Evolutionary conservation across 441 rosid genomes (phyloP), one percentile per base, ranked within the genome.

Genomic region (Pelargonium myrrhifolium): DNA sequence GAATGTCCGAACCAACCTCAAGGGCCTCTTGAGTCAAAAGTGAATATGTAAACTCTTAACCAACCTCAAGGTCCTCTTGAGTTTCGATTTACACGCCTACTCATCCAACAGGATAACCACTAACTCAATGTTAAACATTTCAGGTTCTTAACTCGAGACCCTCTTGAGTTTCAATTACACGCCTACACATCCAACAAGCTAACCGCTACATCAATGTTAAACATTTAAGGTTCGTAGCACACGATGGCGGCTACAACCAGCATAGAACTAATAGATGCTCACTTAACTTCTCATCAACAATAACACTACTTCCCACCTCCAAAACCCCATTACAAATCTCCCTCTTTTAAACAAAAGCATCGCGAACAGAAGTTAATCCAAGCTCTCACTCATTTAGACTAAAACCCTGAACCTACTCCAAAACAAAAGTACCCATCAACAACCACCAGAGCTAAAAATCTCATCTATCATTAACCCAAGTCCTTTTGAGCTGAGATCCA

Each of bases 391-490:
- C 37, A 31, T 31, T 31, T 5, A 31, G 37, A 31, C 37, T 31
- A 31, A 31, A 31, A 31, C 37, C 37, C n/a, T n/a, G n/a, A n/a
- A n/a, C 21, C 66, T 39, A 22, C 12, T 47, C 22, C 4, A 15
- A 45, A 43, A 21, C 28, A 0, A 47, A 43, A 45, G 11, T 31
- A 6, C 49, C 61, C 37, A 55, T 64, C 59, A 51, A 61, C 14
- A 61, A 64, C n/a, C 68, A 62, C 64, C 66, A 39, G 62, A n/a
- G n/a, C n/a, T 3, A 62, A 1, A 65, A 14, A 51, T 51, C 21
- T 49, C 31, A 68, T 3, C 2, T 4, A 39, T 9, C 20, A 64
- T 40, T 11, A 20, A 55, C 11, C 11, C 47, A 37, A 39, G 12
- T 10, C 47, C 53, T 47, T 9, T 22, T 47, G 22, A 22, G 58